Evolutionary conservation across 495 filamentous ascomycete genomes (phyloP).

Genomic region (Aspergillus carlsbadensis): DNA sequence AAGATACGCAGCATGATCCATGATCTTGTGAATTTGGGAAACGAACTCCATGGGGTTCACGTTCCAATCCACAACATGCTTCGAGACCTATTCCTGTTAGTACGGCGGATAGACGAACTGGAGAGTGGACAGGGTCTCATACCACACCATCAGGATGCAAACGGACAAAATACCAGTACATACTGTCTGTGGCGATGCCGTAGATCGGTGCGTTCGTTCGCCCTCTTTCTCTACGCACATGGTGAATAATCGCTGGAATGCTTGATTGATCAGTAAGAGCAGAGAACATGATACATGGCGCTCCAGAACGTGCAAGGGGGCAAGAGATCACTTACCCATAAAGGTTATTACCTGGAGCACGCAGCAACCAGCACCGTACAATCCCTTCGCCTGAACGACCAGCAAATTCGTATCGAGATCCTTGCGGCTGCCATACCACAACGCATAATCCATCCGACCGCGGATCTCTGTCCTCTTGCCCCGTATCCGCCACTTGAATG

Average conservation of each 20-base stretch:
- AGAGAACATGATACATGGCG: background rate
- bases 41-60: background rate
- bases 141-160: background rate
- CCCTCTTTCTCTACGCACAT: background rate
- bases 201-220: background rate
- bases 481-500: background rate
- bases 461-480: background rate
- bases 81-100: background rate
- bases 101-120: background rate
- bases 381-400: background rate
- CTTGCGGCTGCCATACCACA: background rate
- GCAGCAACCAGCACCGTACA: background rate
- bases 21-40: background rate
- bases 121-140: background rate
- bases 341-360: background rate
- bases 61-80: background rate
- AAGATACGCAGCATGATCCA: background rate
- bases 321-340: background rate
- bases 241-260: background rate
- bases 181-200: background rate
- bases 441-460: background rate
- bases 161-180: background rate
- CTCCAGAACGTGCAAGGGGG: no score
- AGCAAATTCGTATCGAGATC: background rate
- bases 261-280: background rate